A percentile compares a stretch with the other conserved stretches of the same genome.
Conservation (phyloP, 2,329 filamentous ascomycete species). For the Diplodia sapinea region DNA sequence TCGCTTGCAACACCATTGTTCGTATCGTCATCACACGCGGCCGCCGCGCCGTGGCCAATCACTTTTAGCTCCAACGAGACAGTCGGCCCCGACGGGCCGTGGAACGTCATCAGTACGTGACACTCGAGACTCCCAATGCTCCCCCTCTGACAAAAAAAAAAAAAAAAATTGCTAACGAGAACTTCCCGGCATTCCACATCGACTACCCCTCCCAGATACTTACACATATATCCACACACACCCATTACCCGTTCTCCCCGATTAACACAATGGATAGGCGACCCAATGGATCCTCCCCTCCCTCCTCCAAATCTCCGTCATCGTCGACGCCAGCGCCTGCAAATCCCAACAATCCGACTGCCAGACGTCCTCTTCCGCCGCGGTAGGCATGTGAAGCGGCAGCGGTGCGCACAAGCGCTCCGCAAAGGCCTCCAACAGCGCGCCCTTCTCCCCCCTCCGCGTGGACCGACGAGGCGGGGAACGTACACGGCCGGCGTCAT, state of each 20-base stretch:
- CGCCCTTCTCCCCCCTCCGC: background rate
- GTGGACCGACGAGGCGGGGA: background rate
- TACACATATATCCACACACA: too few species aligned
- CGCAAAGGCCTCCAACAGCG: background rate
- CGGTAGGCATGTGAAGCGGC: slow-evolving; percentile 9
- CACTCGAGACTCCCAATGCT: too few species aligned
- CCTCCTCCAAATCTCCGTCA: slow-evolving; percentile 6
- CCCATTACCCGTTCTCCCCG: too few species aligned
- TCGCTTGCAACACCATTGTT: background rate
- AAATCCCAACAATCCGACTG: background rate
- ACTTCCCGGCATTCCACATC: background rate
- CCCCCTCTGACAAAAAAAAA: too few species aligned
- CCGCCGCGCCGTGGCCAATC: background rate
- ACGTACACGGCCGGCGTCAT: background rate
- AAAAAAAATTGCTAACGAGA: background rate
- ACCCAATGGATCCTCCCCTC: slow-evolving; percentile 12
- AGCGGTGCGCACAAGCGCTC: slow-evolving; percentile 1
- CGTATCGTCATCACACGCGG: background rate
- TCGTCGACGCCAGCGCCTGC: slow-evolving; percentile 7
- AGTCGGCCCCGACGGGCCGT: slow-evolving; percentile 19
- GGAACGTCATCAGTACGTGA: slow-evolving; percentile 18
- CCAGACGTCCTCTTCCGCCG: background rate
- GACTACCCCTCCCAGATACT: slow-evolving; percentile 5
- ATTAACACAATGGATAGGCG: background rate
- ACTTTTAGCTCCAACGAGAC: background rate